Evolutionary conservation across 2,329 filamentous ascomycete species (phyloP).

Genomic region (Helminthosporium solani): DNA sequence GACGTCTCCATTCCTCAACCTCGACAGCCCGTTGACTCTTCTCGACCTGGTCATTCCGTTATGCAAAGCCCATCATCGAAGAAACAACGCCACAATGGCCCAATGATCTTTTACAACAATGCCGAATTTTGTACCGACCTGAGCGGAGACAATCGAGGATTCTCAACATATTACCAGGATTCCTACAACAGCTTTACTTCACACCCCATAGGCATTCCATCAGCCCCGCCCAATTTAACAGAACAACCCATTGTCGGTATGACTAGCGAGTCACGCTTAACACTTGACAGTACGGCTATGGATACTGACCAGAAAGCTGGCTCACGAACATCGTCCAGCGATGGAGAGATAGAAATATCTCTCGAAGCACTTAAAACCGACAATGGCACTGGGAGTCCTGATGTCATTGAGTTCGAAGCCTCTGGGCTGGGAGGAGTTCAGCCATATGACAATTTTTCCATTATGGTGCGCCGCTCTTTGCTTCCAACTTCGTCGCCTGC

Average conservation of each 20-base stretch:
- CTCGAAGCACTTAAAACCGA: slow-evolving; percentile 28
- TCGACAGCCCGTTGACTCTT: slow-evolving; percentile 39
- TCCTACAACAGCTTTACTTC: slow-evolving; percentile 34
- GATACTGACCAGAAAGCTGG: slow-evolving; percentile 30
- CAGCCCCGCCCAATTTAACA: neutral
- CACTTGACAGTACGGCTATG: slow-evolving; percentile 22
- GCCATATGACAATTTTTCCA: slow-evolving; percentile 56
- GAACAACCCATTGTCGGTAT: neutral
- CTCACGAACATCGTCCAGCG: slow-evolving; percentile 28
- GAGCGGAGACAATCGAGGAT: slow-evolving; percentile 58
- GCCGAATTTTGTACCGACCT: slow-evolving; percentile 80
- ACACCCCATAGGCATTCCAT: slow-evolving; percentile 34
- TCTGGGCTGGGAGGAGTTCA: slow-evolving; percentile 62
- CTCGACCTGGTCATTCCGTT: slow-evolving; percentile 49
- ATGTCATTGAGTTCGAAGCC: slow-evolving; percentile 45
- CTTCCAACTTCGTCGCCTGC: slow-evolving; percentile 7
- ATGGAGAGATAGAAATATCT: slow-evolving; percentile 42
- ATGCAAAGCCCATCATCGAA: slow-evolving; percentile 47
- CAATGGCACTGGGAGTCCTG: slow-evolving; percentile 24
- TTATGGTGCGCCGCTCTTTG: slow-evolving; percentile 50
- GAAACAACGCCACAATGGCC: slow-evolving; percentile 64
- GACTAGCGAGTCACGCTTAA: slow-evolving; percentile 31
- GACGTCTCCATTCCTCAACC: slow-evolving; percentile 31
- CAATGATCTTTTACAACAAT: slow-evolving; percentile 81
- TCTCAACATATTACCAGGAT: slow-evolving; percentile 17